Conservation (phyloP, 2,329 filamentous ascomycete genomes). For the Pseudogymnoascus sp. region DNA sequence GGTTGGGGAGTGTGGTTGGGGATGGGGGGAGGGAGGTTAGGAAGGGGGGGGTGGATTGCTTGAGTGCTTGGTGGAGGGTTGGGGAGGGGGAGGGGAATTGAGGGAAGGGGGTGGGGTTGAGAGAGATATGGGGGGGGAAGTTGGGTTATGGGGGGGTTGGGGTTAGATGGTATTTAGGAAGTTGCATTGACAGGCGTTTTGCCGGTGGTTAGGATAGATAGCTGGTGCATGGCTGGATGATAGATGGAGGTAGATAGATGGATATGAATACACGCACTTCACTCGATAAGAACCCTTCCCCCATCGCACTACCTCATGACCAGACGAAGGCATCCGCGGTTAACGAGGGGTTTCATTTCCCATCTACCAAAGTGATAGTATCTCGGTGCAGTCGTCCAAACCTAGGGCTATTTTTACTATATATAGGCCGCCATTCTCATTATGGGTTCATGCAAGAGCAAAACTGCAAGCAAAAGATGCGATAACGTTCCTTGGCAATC, state of each 20-base stretch:
- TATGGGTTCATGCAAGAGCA: no score
- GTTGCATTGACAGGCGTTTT: background rate
- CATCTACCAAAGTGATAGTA: no score
- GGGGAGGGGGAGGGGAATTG: background rate
- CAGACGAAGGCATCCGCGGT: no score
- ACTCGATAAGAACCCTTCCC: background rate
- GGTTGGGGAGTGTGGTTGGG: constrained; percentile 21
- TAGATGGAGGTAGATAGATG: background rate
- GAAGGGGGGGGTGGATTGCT: constrained; percentile 18
- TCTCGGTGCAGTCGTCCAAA: no score
- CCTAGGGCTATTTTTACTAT: no score
- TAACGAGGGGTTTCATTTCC: no score
- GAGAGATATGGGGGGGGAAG: constrained; percentile 25
- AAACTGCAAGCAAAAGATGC: no score
- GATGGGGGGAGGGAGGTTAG: constrained; percentile 23
- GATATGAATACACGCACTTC: background rate
- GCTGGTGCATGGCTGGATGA: background rate
- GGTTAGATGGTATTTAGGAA: background rate
- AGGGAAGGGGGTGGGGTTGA: constrained; percentile 19
- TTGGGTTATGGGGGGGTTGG: constrained; percentile 12
- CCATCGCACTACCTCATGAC: no score
- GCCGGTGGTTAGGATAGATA: background rate
- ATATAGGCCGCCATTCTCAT: no score
- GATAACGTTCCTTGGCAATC: no score
- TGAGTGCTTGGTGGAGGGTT: constrained; percentile 22